Evolutionary conservation across 345 rosid genomes (phyloP).

Genomic region (Cardiospermum halicacabum): DNA sequence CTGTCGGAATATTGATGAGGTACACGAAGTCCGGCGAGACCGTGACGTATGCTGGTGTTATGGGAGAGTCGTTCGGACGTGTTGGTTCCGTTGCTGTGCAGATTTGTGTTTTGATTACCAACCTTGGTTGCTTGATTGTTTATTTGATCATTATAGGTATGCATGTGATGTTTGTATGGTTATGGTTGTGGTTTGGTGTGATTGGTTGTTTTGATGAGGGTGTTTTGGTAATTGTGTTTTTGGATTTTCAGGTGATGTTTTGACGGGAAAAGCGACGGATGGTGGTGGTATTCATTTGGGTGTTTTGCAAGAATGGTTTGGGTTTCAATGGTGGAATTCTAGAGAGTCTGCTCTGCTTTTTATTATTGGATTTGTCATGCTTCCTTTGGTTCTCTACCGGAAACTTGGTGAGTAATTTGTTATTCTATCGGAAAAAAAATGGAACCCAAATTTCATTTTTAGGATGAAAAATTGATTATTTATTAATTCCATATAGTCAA

Average conservation of each 20-base stretch:
- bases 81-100: constrained; percentile 57
- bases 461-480: too few species aligned
- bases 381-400: constrained; percentile 56
- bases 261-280: constrained; percentile 56
- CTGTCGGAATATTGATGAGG: constrained; percentile 71
- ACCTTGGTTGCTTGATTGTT: constrained; percentile 68
- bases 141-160: constrained; percentile 80
- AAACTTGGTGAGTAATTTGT: constrained; percentile 67
- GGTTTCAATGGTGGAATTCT: constrained; percentile 82
- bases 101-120: constrained; percentile 57
- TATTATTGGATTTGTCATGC: constrained; percentile 47
- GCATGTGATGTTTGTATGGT: too few species aligned
- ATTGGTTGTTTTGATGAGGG: too few species aligned
- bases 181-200: too few species aligned
- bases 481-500: too few species aligned
- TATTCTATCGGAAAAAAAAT: too few species aligned
- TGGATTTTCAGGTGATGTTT: constrained; percentile 76
- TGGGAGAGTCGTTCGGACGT: constrained; percentile 78
- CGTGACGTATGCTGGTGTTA: constrained; percentile 68
- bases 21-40: constrained; percentile 54
- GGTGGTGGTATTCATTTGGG: constrained; percentile 67
- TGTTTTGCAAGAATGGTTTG: constrained; percentile 86
- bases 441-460: too few species aligned
- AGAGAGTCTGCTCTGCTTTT: constrained; percentile 55
- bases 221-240: too few species aligned